phyloP scores from a whole-genome alignment of 164 flowering plant species.

The Nymphaea colorata region DNA sequence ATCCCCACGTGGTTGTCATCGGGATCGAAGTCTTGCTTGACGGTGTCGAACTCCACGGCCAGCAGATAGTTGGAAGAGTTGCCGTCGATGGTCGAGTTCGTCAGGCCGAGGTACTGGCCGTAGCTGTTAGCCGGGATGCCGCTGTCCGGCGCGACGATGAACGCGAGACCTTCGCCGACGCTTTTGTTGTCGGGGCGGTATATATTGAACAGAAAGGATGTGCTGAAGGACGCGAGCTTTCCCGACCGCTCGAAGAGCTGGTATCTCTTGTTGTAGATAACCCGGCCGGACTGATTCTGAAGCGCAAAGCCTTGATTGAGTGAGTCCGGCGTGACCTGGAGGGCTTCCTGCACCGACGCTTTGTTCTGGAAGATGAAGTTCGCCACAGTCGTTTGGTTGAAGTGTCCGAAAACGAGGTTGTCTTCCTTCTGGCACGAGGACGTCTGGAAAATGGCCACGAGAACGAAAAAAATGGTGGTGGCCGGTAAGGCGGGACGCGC shows the following conservation, averaged over 20 bases:
- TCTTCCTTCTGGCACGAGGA: neutral
- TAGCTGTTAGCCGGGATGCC: slow-evolving; percentile 22
- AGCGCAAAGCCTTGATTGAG: slow-evolving; percentile 10
- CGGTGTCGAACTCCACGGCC: slow-evolving; percentile 58
- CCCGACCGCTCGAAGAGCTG: slow-evolving; percentile 13
- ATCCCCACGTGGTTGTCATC: slow-evolving; percentile 58
- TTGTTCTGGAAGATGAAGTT: neutral
- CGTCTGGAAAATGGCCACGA: neutral
- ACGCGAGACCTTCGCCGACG: slow-evolving; percentile 55
- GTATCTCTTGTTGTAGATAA: slow-evolving; percentile 9
- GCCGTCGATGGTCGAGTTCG: slow-evolving; percentile 38
- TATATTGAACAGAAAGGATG: slow-evolving; percentile 33
- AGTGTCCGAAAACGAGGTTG: neutral
- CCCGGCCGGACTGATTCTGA: slow-evolving; percentile 21
- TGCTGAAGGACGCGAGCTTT: slow-evolving; percentile 30
- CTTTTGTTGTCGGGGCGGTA: slow-evolving; percentile 8
- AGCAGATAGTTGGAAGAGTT: slow-evolving; percentile 21
- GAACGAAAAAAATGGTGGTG: neutral
- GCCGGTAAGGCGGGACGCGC: neutral
- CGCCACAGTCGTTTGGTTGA: neutral
- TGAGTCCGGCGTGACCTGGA: slow-evolving; percentile 34
- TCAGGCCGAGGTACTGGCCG: slow-evolving; percentile 51
- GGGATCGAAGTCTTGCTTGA: slow-evolving; percentile 35
- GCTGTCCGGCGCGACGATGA: slow-evolving; percentile 35
- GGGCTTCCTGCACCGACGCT: slow-evolving; percentile 18